Percentiles rank a stretch among this genome's conserved stretches.
Conservation (phyloP, 1,284 basidiomycete genomes). For the Rhizoctonia solani region DNA sequence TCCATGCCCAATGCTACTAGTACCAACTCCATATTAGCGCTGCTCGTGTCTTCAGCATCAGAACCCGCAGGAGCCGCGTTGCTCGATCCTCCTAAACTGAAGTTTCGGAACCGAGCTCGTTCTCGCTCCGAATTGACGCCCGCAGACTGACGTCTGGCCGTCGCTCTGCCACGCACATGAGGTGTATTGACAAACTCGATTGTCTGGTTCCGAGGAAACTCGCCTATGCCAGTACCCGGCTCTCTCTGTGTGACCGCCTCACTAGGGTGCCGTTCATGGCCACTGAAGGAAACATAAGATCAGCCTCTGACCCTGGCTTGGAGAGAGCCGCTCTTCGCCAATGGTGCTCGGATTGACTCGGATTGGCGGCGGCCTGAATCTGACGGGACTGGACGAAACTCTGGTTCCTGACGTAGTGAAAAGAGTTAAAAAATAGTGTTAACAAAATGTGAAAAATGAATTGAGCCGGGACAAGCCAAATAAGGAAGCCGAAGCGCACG, state of each 20-base stretch:
- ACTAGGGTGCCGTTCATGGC: slow-evolving; percentile 11
- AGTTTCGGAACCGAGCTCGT: slow-evolving; percentile 37
- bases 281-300: slow-evolving; percentile 5
- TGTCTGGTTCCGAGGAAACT: slow-evolving; percentile 56
- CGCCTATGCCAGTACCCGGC: slow-evolving; percentile 31
- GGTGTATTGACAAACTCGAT: slow-evolving; percentile 55
- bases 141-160: slow-evolving; percentile 39
- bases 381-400: slow-evolving; percentile 17
- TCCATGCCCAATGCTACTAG: slow-evolving; percentile 4
- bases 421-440: neutral
- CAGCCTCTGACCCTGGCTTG: slow-evolving; percentile 24
- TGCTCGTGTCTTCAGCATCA: slow-evolving; percentile 25
- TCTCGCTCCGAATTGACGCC: slow-evolving; percentile 45
- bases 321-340: slow-evolving; percentile 33
- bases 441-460: neutral
- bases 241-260: neutral
- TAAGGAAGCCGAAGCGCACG: neutral
- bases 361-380: slow-evolving; percentile 24
- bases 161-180: slow-evolving; percentile 35
- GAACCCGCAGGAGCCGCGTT: neutral
- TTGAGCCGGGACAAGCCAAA: neutral
- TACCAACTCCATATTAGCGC: slow-evolving; percentile 4
- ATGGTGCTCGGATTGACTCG: neutral
- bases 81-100: slow-evolving; percentile 36
- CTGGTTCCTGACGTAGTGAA: slow-evolving; percentile 2